phyloP scores from a whole-genome alignment of 148 eudicot genomes.

The Vaccinium myrtillus region DNA sequence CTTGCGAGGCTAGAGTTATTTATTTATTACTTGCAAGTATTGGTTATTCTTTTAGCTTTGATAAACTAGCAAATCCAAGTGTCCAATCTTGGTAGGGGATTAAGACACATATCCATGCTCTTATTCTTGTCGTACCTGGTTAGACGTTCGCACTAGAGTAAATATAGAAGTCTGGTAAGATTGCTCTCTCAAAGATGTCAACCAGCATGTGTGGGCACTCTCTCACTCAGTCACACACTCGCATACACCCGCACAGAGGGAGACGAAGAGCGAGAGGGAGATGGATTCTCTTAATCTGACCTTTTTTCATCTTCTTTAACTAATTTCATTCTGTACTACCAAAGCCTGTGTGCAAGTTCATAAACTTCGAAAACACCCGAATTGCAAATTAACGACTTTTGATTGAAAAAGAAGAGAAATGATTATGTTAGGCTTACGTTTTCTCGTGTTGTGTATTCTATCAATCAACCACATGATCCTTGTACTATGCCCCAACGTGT shows the following conservation, averaged over 20 bases:
- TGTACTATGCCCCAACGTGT: background rate
- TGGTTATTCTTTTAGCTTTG: too few species aligned
- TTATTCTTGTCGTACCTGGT: background rate
- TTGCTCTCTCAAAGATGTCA: background rate
- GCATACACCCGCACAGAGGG: background rate
- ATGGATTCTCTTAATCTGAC: background rate
- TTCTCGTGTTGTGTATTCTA: background rate
- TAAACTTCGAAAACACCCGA: background rate
- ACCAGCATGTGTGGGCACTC: background rate
- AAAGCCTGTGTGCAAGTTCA: background rate
- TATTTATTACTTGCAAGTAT: too few species aligned
- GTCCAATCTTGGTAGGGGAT: background rate
- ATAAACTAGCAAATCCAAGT: background rate
- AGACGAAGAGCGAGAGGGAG: too few species aligned
- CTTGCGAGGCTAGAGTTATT: background rate
- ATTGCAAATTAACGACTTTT: background rate
- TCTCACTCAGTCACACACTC: background rate
- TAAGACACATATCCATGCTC: background rate
- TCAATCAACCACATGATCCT: background rate
- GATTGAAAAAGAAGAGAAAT: background rate
- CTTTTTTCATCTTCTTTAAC: background rate
- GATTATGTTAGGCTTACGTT: background rate
- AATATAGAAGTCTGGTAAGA: background rate
- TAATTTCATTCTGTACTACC: background rate
- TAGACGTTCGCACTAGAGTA: background rate